These are phyloP conservation scores for Calycina herbarum DNA, from an alignment of 2,329 filamentous ascomycete species.

Conservation along the genomic window DNA sequence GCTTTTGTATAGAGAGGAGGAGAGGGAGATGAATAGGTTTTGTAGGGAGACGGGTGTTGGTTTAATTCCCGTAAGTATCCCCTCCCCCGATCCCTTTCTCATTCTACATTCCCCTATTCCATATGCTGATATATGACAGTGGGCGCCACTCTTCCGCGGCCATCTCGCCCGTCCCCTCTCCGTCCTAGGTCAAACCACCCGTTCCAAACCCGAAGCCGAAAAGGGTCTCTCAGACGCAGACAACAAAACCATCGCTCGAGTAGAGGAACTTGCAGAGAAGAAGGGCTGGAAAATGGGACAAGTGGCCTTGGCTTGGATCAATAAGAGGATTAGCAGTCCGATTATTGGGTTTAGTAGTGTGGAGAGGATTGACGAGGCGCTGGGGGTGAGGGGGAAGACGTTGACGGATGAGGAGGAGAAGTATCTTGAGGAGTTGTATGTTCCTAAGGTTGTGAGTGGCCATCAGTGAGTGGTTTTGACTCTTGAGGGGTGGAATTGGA, in stretches of 20 bases:
- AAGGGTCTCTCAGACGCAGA: conserved; percentile 45
- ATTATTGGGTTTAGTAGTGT: conserved; percentile 54
- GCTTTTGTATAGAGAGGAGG: conserved; percentile 59
- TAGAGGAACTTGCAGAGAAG: conserved; percentile 57
- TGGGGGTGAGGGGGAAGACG: conserved; percentile 41
- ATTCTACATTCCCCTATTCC: background rate
- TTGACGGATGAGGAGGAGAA: conserved; percentile 52
- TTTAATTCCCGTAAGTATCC: conserved; percentile 37
- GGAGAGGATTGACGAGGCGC: conserved; percentile 54
- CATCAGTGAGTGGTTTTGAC: conserved; percentile 24
- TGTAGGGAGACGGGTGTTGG: conserved; percentile 46
- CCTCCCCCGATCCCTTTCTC: background rate
- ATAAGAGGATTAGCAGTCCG: conserved; percentile 47
- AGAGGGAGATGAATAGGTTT: conserved; percentile 45
- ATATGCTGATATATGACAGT: conserved; percentile 22
- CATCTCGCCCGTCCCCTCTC: conserved; percentile 36
- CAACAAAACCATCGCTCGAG: conserved; percentile 51
- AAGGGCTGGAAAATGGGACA: conserved; percentile 58
- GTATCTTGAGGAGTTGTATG: conserved; percentile 55
- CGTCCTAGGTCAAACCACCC: conserved; percentile 26
- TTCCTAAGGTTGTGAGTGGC: conserved; percentile 43
- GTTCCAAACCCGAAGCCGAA: conserved; percentile 34
- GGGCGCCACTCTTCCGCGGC: conserved; percentile 39
- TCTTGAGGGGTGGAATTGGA: too few species aligned
- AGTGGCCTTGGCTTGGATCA: conserved; percentile 56